Evolutionary conservation across 2,329 filamentous ascomycete genomes (phyloP), one percentile per base, ranked within the genome.

Genomic region (Knufia petricola): DNA sequence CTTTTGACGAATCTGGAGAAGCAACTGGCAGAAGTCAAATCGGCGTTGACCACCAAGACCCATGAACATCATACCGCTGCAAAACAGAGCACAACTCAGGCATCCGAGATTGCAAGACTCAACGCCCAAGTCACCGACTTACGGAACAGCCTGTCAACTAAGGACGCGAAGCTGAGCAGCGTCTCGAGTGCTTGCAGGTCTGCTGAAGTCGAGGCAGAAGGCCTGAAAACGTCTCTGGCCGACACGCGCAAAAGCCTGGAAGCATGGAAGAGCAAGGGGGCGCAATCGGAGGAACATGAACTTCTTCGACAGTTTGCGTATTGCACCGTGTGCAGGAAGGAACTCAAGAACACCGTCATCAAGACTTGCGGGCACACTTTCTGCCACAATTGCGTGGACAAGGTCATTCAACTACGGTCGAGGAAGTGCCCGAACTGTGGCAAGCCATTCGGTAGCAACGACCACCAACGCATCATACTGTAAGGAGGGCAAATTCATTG

Each of bases 341-440:
- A 90, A 58, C 89, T 95, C 71, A 96, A 96, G 68, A 87, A 96
- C 62, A 94, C 89, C 0, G 84, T 84, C 8, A 77, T 98, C 64
- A 94, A 92, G 69, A 88, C 86, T 1, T 98, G 92, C 65, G 92
- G 92, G 1, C 92, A 98, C 66, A 79, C 94, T 42, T 95, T 96
- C 66, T 98, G 92, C 75, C 82, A 83, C 61, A 77, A 81, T 41
- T 98, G 92, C 63, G 85, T 96, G 20, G 87, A 95, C 55, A 85
- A 94, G 61, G 82, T 92, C 50, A 81, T 95, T 53, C 81, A 80
- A 39, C 94, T 92, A 61, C 85, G 92, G 30, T 89, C 90, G 69
- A 79, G 92, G 57, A 96, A 96, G 66, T 98, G 92, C 62, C 92
- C 92, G 2, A 90, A 87, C 59, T 98, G 94, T 73, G 87, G 85